Conservation (phyloP, 768 basidiomycete genomes). For the Hebeloma cylindrosporum region DNA sequence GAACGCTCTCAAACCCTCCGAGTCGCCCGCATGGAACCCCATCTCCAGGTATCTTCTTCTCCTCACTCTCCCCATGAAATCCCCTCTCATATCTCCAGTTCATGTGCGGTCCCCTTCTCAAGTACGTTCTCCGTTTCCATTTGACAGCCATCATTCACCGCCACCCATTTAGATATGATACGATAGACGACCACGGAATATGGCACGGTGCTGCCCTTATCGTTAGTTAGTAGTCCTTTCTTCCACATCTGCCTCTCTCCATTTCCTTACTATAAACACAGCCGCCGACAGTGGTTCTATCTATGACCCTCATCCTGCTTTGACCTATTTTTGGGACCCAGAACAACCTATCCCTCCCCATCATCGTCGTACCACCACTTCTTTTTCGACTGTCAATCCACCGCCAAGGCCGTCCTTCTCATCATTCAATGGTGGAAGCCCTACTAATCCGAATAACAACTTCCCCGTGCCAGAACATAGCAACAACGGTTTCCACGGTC, state of each 20-base stretch:
- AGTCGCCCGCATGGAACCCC: constrained; percentile 72
- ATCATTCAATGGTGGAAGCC: too few relatives aligned
- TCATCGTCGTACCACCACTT: constrained; percentile 12
- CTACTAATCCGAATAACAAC: neutral
- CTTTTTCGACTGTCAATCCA: constrained; percentile 7
- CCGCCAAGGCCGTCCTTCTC: too few relatives aligned
- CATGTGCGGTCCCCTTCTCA: constrained; percentile 88
- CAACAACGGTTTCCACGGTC: too few relatives aligned
- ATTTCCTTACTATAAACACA: constrained; percentile 23
- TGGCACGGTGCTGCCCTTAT: constrained; percentile 91
- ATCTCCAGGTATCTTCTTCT: constrained; percentile 55
- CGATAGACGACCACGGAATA: constrained; percentile 69
- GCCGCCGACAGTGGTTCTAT: constrained; percentile 77
- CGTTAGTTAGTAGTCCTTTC: constrained; percentile 61
- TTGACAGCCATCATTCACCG: constrained; percentile 1
- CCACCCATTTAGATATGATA: constrained; percentile 66
- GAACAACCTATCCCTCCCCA: constrained; percentile 30
- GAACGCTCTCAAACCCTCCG: constrained; percentile 63
- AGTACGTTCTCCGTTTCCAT: constrained; percentile 28
- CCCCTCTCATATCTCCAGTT: constrained; percentile 41
- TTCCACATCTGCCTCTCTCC: neutral
- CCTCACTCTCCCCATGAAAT: neutral
- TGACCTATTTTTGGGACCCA: constrained; percentile 78
- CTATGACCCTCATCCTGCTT: constrained; percentile 70
- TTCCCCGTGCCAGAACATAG: constrained; percentile 1